These are phyloP conservation scores for Auricularia auricula-judae DNA, from an alignment of 768 basidiomycete genomes.

Conservation along the genomic window DNA sequence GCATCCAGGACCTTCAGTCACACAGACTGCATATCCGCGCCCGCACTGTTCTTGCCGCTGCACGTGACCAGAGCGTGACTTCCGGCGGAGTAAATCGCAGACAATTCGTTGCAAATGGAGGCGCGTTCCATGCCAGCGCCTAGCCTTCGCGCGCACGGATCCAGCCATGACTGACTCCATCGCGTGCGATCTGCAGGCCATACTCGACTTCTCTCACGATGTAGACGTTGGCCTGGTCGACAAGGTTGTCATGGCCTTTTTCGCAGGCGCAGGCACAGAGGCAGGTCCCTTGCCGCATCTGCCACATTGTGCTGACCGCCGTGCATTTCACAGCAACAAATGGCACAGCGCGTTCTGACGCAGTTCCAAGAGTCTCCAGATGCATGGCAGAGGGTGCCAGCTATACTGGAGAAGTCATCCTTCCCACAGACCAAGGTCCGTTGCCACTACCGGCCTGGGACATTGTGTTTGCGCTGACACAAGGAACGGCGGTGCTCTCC, in stretches of 20 bases:
- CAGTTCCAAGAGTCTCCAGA: conserved; percentile 40
- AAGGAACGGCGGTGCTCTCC: neutral
- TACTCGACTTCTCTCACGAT: conserved; percentile 31
- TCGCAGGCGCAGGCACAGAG: conserved; percentile 28
- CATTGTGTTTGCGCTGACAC: neutral
- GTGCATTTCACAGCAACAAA: conserved; percentile 26
- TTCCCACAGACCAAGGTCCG: conserved; percentile 31
- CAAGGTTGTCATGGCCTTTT: conserved; percentile 33
- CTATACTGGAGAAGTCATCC: conserved; percentile 28
- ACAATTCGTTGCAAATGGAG: neutral
- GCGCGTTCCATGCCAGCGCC: neutral
- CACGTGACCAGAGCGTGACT: neutral
- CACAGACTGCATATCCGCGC: neutral
- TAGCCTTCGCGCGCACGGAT: neutral
- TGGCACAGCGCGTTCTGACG: conserved; percentile 33
- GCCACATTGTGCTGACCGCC: neutral
- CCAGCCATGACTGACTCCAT: neutral
- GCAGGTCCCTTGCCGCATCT: conserved; percentile 16
- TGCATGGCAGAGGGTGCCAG: conserved; percentile 37
- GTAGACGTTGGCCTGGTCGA: conserved; percentile 34
- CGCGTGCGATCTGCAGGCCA: conserved; percentile 16
- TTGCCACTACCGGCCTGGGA: neutral
- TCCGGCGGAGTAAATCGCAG: neutral
- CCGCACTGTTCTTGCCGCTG: neutral
- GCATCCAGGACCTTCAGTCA: neutral